Conservation (phyloP, 192 early-diverging fungal species). For the Linnemannia elongata region DNA sequence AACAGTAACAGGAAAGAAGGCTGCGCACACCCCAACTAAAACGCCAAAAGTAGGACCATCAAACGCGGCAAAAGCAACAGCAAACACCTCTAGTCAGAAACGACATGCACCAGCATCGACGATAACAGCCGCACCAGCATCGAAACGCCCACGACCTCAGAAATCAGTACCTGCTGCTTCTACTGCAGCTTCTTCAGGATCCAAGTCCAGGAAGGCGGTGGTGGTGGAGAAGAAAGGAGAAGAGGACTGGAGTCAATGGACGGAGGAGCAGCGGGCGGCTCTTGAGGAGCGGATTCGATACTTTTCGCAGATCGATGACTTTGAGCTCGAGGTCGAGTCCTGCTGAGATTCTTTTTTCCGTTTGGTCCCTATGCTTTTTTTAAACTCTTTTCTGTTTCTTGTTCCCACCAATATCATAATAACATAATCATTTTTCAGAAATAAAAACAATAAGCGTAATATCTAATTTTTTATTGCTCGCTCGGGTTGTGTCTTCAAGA, state of each 20-base stretch:
- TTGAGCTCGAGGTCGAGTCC: slow-evolving; percentile 42
- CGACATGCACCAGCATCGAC: neutral
- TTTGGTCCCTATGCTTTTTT: no score
- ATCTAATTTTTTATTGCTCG: neutral
- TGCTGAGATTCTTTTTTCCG: neutral
- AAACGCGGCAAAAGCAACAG: neutral
- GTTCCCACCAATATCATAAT: neutral
- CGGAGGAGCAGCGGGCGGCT: slow-evolving; percentile 9
- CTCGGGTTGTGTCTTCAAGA: neutral
- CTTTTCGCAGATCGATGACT: slow-evolving; percentile 44
- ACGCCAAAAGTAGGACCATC: neutral
- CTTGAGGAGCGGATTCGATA: slow-evolving; percentile 40
- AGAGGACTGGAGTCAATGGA: slow-evolving; percentile 15
- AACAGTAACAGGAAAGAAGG: neutral
- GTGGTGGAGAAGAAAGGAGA: neutral
- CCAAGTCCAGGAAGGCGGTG: neutral
- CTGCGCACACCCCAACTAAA: neutral
- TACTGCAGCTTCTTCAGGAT: neutral
- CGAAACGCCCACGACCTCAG: neutral
- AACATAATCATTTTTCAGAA: neutral
- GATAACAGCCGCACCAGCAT: neutral
- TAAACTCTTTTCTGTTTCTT: neutral
- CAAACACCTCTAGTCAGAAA: neutral
- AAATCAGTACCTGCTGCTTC: neutral
- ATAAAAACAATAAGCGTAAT: neutral